Evolutionary conservation across 768 basidiomycete genomes (phyloP), one percentile per base, ranked within the genome.

Genomic region (Crucibulum laeve): DNA sequence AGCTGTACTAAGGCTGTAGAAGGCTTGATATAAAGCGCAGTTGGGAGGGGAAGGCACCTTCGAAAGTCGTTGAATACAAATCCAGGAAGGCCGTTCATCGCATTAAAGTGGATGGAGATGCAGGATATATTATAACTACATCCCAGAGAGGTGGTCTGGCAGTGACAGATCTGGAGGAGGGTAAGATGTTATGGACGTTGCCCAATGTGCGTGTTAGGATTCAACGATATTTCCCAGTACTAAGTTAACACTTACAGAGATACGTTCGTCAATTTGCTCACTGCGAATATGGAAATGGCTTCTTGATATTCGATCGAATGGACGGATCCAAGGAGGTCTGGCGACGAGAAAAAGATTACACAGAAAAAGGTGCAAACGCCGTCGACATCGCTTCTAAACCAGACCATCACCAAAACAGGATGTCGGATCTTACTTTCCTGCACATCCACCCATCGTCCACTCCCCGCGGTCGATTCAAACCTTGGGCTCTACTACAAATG

Each of bases 241-340:
- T 4, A 14, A 25, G 21, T 19, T 15, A 24, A 14, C 25, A 19
- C 15, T 6, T 26, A 25, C 42, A 82, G 76, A 52, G 47, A 15
- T 71, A 81, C 53, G 76, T 84, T 22, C 73, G 74, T 25, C 49
- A 54, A 6, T 74, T 68, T 37, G 86, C 87, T 0, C 87, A 90
- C 53, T 75, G 78, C 50, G 89, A 91, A 59, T 91, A 88, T 49
- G 79, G 68, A 11, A 63, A 73, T 22, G 88, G 89, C 6, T 88
- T 76, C 53, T 64, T 89, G 37, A 63, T 90, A 37, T 86, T 88
- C 56, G 83, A 89, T 53, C 75, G 82, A 23, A 35, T 57, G 17
- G 72, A 69, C 22, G 70, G 72, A 6, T 54, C 63, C 48, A 83
- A 83, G 49, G 89, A 91, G 56, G 77, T 89, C 11, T 91, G 88